A percentile compares a stretch with the other conserved stretches of the same genome.
Conservation (phyloP, 768 basidiomycete species). For the Panaeolus papilionaceus region DNA sequence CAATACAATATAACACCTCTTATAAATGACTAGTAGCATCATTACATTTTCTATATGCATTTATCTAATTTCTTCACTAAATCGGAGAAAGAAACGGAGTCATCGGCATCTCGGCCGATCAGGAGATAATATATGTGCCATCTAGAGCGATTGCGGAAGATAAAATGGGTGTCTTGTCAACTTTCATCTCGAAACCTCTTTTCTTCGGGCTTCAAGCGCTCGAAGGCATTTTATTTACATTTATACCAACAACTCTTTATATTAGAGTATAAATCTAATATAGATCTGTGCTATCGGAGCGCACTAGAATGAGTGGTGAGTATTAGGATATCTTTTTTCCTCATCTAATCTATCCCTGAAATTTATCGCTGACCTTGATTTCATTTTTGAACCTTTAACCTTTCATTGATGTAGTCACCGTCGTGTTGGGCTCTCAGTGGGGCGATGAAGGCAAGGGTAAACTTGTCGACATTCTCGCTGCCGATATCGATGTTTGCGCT, state of each 20-base stretch:
- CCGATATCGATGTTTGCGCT: conserved; percentile 90
- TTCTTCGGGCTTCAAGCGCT: conserved; percentile 5
- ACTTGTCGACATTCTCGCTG: conserved; percentile 94
- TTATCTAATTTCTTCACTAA: background rate
- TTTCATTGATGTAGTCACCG: conserved; percentile 48
- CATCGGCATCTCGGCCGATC: conserved; percentile 15
- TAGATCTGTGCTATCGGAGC: conserved; percentile 15
- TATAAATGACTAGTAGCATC: too few relatives aligned
- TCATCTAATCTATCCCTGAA: conserved; percentile 30
- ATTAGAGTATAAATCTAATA: conserved; percentile 10
- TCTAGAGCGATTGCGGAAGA: conserved; percentile 6
- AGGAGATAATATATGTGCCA: conserved; percentile 6
- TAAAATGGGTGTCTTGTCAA: conserved; percentile 5
- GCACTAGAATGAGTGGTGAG: conserved; percentile 39
- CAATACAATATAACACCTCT: too few relatives aligned
- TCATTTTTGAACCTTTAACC: conserved; percentile 16
- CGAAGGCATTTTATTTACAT: background rate
- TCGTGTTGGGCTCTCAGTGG: conserved; percentile 90
- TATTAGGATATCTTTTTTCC: conserved; percentile 18
- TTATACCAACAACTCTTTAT: conserved; percentile 1
- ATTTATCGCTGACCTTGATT: conserved; percentile 27
- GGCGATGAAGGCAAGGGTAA: conserved; percentile 96
- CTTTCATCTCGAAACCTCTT: conserved; percentile 12
- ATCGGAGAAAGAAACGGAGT: conserved; percentile 12
- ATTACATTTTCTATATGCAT: background rate